phyloP scores from a whole-genome alignment of 2,329 filamentous ascomycete species.

The Exophiala oligosperma region DNA sequence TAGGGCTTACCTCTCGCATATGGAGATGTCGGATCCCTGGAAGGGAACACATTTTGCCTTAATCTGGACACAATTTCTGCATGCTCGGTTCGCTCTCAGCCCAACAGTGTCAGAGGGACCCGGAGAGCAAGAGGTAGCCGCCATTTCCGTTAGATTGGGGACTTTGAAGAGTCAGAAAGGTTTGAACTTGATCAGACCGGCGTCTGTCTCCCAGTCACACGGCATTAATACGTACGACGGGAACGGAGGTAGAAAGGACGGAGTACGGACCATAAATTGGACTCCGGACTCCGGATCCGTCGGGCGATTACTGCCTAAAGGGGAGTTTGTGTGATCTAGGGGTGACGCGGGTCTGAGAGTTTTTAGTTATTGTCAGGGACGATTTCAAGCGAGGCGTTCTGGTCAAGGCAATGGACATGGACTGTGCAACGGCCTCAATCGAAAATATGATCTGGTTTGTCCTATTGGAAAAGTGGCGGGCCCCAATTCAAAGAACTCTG shows the following conservation, averaged over 20 bases:
- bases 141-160: background rate
- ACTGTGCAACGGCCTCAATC: too few relatives aligned
- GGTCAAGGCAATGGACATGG: too few relatives aligned
- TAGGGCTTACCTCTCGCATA: slow-evolving; percentile 9
- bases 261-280: background rate
- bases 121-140: background rate
- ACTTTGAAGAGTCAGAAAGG: background rate
- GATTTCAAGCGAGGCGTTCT: too few relatives aligned
- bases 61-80: slow-evolving; percentile 21
- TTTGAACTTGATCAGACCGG: background rate
- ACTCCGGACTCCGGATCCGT: too few relatives aligned
- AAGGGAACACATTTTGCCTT: slow-evolving; percentile 22
- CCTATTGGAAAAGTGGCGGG: too few relatives aligned
- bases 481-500: too few relatives aligned
- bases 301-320: too few relatives aligned
- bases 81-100: slow-evolving; percentile 17
- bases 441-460: too few relatives aligned
- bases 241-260: background rate
- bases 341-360: too few relatives aligned
- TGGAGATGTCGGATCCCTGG: slow-evolving; percentile 4
- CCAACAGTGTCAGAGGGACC: slow-evolving; percentile 16
- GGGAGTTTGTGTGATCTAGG: too few relatives aligned
- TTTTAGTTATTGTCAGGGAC: too few relatives aligned
- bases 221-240: background rate
- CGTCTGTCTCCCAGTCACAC: background rate